phyloP scores from a whole-genome alignment of 164 flowering plant species.

The Cinnamomum chago region DNA sequence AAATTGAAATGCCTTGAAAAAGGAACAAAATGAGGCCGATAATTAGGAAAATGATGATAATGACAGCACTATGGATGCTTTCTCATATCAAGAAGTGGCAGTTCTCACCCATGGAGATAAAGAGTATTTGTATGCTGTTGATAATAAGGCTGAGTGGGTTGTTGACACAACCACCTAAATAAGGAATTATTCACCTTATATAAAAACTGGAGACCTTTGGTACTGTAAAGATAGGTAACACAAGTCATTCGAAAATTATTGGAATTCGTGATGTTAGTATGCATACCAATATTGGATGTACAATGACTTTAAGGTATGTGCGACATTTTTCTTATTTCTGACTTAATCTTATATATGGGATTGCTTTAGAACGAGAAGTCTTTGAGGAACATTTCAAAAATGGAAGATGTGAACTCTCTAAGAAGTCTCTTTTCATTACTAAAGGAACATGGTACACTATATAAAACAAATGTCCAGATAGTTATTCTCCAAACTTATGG shows the following conservation, averaged over 20 bases:
- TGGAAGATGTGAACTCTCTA: not conserved
- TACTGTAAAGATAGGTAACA: no score
- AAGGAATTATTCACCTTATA: not conserved
- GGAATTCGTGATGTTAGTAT: not conserved
- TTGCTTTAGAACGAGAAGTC: not conserved
- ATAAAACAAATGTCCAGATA: not conserved
- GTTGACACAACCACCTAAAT: not conserved
- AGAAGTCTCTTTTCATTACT: not conserved
- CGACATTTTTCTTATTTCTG: not conserved
- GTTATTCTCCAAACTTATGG: not conserved
- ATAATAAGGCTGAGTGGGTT: no score
- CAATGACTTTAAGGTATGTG: not conserved
- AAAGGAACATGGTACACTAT: not conserved
- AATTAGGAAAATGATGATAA: not conserved
- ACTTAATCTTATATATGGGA: not conserved
- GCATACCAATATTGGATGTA: not conserved
- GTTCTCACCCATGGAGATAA: no score
- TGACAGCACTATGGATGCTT: not conserved
- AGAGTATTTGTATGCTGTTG: no score
- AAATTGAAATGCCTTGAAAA: no score
- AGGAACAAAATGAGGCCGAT: no score
- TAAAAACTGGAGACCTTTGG: not conserved
- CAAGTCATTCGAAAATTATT: no score
- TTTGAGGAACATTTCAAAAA: not conserved
- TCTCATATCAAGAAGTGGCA: no score